phyloP scores from a whole-genome alignment of 2,329 filamentous ascomycete species.

The Clarireedia paspali region DNA sequence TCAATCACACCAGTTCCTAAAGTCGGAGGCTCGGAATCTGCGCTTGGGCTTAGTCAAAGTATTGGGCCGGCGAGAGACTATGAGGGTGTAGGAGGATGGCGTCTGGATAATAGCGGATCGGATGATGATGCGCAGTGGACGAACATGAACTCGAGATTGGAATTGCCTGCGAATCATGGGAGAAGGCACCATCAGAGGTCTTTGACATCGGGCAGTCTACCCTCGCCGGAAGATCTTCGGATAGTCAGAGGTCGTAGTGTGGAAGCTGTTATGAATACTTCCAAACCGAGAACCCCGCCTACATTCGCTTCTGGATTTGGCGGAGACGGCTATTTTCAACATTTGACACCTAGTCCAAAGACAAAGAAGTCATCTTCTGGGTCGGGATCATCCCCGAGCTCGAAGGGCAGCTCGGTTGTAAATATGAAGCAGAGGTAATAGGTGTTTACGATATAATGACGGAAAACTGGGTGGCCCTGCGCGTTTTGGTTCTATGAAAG shows the following conservation, averaged over 20 bases:
- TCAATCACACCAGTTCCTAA: slow-evolving; percentile 21
- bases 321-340: slow-evolving; percentile 19
- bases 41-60: slow-evolving; percentile 37
- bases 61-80: slow-evolving; percentile 48
- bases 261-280: slow-evolving; percentile 36
- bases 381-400: slow-evolving; percentile 19
- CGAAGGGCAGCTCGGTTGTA: slow-evolving; percentile 20
- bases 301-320: neutral
- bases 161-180: slow-evolving; percentile 38
- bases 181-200: slow-evolving; percentile 39
- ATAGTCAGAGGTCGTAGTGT: slow-evolving; percentile 25
- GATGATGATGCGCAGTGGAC: slow-evolving; percentile 39
- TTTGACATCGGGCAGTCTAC: slow-evolving; percentile 21
- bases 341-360: slow-evolving; percentile 12
- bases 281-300: slow-evolving; percentile 42
- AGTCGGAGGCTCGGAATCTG: slow-evolving; percentile 14
- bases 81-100: slow-evolving; percentile 53
- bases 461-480: neutral
- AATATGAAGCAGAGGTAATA: slow-evolving; percentile 22
- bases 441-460: slow-evolving; percentile 8
- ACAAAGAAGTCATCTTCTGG: slow-evolving; percentile 13
- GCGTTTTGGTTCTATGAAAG: neutral
- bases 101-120: slow-evolving; percentile 32
- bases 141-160: slow-evolving; percentile 44
- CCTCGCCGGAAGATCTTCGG: slow-evolving; percentile 12